A percentile compares a stretch with the other conserved stretches of the same genome.
Evolutionary conservation across 495 filamentous ascomycete species (phyloP).

Genomic region (Neurospora pannonica): DNA sequence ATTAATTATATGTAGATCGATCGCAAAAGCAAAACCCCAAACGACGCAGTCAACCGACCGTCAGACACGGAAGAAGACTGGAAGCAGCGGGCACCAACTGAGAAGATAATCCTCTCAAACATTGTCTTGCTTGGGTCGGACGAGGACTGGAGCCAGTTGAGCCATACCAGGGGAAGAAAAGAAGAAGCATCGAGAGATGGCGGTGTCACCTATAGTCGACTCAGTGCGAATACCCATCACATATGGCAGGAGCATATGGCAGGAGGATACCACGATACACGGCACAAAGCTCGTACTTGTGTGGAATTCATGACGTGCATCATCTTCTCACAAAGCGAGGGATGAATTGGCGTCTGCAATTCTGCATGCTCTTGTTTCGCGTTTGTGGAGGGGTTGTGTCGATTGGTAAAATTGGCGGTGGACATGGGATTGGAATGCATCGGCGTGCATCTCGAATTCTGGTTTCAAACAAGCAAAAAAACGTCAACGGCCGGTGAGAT

Average conservation of each 20-base stretch:
- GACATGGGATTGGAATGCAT: not conserved
- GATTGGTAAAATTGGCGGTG: not conserved
- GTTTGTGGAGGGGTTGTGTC: not conserved
- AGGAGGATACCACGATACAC: not conserved
- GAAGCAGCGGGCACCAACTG: not conserved
- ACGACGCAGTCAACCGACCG: not conserved
- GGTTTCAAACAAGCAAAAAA: not conserved
- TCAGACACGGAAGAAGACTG: not conserved
- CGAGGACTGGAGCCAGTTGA: not conserved
- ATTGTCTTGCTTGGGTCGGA: not conserved
- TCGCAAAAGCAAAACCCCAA: not conserved
- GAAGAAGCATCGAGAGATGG: not conserved
- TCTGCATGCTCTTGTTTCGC: not conserved
- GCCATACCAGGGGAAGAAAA: not conserved
- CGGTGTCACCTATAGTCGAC: not conserved
- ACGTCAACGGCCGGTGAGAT: not conserved
- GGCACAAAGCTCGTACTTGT: not conserved
- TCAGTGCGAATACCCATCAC: not conserved
- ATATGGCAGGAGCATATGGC: not conserved
- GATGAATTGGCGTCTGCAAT: not conserved
- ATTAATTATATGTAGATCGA: not conserved
- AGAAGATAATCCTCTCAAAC: not conserved
- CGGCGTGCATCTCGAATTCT: not conserved
- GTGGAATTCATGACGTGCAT: not conserved
- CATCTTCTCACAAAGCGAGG: not conserved